phyloP scores from a whole-genome alignment of 345 rosid species.

The Syzygium jambos region DNA sequence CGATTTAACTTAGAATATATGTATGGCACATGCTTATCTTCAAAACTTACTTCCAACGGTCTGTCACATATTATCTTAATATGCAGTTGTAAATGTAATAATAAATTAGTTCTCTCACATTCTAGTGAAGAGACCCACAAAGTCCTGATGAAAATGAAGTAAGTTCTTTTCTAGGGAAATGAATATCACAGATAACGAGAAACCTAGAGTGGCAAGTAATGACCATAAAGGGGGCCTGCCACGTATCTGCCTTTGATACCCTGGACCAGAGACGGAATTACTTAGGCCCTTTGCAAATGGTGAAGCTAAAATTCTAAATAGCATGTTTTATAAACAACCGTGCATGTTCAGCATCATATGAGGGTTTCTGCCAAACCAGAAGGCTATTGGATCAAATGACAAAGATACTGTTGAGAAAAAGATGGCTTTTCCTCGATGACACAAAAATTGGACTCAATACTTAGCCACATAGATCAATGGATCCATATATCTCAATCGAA shows the following conservation, averaged over 20 bases:
- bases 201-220: background rate
- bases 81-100: background rate
- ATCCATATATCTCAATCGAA: background rate
- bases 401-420: background rate
- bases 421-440: background rate
- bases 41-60: background rate
- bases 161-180: background rate
- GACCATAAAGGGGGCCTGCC: background rate
- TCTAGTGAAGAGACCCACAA: background rate
- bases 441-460: background rate
- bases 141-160: background rate
- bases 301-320: background rate
- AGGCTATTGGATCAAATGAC: background rate
- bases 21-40: background rate
- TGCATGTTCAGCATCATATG: background rate
- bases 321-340: background rate
- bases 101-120: background rate
- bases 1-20: rapidly evolving
- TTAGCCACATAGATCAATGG: background rate
- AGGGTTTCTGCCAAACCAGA: background rate
- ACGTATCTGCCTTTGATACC: background rate
- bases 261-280: background rate
- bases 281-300: background rate
- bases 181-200: background rate
- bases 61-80: background rate